A percentile compares a stretch with the other conserved stretches of the same genome.
These are phyloP conservation scores for Tolypocladium pustulatum DNA, from an alignment of 2,329 filamentous ascomycete species.

Conservation along the genomic window DNA sequence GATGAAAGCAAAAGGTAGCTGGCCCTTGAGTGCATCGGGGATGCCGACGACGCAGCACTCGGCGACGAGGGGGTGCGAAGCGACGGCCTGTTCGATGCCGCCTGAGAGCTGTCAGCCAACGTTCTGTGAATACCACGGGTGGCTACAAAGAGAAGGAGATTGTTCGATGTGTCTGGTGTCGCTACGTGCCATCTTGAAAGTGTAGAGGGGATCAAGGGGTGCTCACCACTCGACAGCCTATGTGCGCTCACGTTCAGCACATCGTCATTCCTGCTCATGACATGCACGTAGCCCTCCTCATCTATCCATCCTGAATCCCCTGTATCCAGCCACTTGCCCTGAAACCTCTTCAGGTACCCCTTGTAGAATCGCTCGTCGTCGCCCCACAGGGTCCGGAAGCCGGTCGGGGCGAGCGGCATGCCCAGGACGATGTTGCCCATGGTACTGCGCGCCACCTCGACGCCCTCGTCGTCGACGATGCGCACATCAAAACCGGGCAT, in stretches of 20 bases:
- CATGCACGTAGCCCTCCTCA: constrained; percentile 53
- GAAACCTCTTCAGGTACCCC: constrained; percentile 74
- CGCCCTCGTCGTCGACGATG: constrained; percentile 71
- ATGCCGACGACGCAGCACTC: constrained; percentile 83
- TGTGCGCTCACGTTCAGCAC: constrained; percentile 95
- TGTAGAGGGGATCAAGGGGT: background rate
- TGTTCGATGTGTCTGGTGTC: background rate
- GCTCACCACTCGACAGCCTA: constrained; percentile 71
- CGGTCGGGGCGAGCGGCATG: constrained; percentile 74
- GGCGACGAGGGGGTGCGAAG: constrained; percentile 65
- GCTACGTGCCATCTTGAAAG: background rate
- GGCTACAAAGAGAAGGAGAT: background rate
- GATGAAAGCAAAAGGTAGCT: constrained; percentile 85
- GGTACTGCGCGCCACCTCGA: constrained; percentile 55
- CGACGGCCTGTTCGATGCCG: constrained; percentile 82
- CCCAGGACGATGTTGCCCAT: constrained; percentile 91
- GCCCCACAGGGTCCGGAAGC: constrained; percentile 75
- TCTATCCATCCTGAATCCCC: constrained; percentile 87
- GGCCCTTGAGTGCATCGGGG: constrained; percentile 78
- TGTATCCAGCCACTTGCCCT: constrained; percentile 78
- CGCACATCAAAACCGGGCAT: constrained; percentile 88
- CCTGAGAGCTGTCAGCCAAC: constrained; percentile 35
- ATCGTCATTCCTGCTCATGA: constrained; percentile 64
- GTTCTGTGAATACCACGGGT: background rate
- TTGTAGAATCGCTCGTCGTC: constrained; percentile 80